phyloP scores from a whole-genome alignment of 257 asterid species.

The Rehmannia glutinosa region DNA sequence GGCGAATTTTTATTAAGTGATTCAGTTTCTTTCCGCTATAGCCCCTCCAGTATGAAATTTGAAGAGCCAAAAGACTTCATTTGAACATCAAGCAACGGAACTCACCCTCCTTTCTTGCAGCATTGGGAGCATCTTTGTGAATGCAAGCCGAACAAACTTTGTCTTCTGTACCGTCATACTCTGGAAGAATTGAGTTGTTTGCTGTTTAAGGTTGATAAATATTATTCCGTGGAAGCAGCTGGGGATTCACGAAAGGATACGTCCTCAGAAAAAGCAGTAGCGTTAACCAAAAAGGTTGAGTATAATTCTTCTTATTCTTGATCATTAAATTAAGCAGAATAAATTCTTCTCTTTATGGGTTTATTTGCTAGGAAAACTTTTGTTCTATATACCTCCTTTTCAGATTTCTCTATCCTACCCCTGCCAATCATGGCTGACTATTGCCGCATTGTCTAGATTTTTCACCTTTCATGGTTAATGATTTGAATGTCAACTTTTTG shows the following conservation, averaged over 20 bases:
- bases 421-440: neutral
- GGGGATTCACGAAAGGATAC: conserved; percentile 31
- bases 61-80: conserved; percentile 18
- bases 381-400: neutral
- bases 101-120: conserved; percentile 46
- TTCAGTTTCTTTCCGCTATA: neutral
- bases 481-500: neutral
- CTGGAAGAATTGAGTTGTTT: conserved; percentile 71
- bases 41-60: conserved; percentile 2
- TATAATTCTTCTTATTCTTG: conserved; percentile 2
- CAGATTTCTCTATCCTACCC: neutral
- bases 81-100: conserved; percentile 15
- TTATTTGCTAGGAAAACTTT: conserved; percentile 9
- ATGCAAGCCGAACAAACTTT: conserved; percentile 67
- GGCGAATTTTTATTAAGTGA: neutral
- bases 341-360: neutral
- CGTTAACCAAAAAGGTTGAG: conserved; percentile 74
- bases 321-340: neutral
- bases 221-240: conserved; percentile 34
- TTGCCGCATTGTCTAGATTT: neutral
- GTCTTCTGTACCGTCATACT: conserved; percentile 77
- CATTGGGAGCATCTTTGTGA: conserved; percentile 95
- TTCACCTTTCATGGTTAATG: neutral
- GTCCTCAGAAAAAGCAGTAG: conserved; percentile 35
- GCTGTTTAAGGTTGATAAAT: conserved; percentile 45